Conservation (phyloP, 2,329 filamentous ascomycete species). For the Colletotrichum lini region DNA sequence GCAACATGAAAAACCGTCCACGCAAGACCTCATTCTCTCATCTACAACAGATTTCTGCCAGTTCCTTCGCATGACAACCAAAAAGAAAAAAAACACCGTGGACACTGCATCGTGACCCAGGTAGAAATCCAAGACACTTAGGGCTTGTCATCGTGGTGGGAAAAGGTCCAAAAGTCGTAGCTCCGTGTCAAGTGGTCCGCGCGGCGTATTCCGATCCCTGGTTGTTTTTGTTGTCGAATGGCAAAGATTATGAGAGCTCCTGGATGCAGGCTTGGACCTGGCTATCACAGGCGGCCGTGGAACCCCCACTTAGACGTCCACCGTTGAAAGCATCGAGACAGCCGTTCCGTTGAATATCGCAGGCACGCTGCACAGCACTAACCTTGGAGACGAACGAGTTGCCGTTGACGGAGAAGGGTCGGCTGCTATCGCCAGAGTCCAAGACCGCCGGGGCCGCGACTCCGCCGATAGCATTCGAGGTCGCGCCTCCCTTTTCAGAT, state of each 20-base stretch:
- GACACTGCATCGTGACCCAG: constrained; percentile 17
- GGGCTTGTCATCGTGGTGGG: constrained; percentile 4
- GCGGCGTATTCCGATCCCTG: constrained; percentile 7
- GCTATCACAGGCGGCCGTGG: constrained; percentile 66
- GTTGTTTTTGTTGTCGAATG: constrained; percentile 19
- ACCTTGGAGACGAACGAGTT: constrained; percentile 70
- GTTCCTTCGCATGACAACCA: constrained; percentile 15
- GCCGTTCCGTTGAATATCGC: constrained; percentile 74
- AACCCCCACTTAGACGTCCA: constrained; percentile 58
- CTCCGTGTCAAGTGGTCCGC: constrained; percentile 10
- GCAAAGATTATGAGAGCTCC: constrained; percentile 49
- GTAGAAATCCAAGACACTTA: not conserved
- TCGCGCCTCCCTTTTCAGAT: constrained; percentile 48
- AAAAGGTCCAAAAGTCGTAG: not conserved
- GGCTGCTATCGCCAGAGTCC: constrained; percentile 61
- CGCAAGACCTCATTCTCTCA: constrained; percentile 16
- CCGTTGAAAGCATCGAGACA: constrained; percentile 71
- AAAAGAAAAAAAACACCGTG: constrained; percentile 26
- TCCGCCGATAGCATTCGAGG: constrained; percentile 62
- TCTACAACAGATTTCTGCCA: constrained; percentile 21
- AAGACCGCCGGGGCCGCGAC: constrained; percentile 65
- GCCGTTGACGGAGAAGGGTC: constrained; percentile 71
- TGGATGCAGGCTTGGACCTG: constrained; percentile 64
- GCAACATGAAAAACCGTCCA: constrained; percentile 13
- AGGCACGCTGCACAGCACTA: constrained; percentile 72